Conservation (phyloP, 1,284 basidiomycete genomes). For the Sporisorium sorghi region DNA sequence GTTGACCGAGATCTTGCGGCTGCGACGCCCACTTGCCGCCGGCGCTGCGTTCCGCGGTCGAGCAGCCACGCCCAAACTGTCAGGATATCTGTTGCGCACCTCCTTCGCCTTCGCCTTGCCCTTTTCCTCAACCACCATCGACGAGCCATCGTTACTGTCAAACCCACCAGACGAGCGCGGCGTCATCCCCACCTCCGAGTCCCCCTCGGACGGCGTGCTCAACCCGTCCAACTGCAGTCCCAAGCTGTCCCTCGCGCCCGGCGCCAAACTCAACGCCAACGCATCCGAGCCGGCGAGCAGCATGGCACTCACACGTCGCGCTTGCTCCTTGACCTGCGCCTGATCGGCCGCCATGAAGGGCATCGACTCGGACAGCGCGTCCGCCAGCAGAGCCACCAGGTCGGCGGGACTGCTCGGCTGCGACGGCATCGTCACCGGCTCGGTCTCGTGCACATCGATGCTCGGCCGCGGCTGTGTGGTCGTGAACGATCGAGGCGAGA, state of each 20-base stretch:
- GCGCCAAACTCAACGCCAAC: constrained; percentile 42
- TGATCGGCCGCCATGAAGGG: constrained; percentile 20
- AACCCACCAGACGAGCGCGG: constrained; percentile 16
- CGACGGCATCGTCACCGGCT: not conserved
- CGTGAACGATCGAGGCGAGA: constrained; percentile 26
- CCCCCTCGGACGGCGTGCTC: constrained; percentile 35
- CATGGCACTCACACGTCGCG: constrained; percentile 43
- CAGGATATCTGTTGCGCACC: constrained; percentile 9
- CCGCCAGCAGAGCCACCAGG: constrained; percentile 38
- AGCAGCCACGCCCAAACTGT: constrained; percentile 4
- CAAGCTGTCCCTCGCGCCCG: constrained; percentile 42
- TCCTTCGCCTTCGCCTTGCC: constrained; percentile 10
- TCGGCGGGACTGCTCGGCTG: constrained; percentile 14
- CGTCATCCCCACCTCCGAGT: constrained; percentile 26
- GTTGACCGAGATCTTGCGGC: constrained; percentile 41
- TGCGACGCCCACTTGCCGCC: constrained; percentile 6
- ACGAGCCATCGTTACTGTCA: not conserved
- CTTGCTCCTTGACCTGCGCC: constrained; percentile 32
- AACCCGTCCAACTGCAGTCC: constrained; percentile 38
- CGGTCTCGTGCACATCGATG: constrained; percentile 4
- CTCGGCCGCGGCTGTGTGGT: constrained; percentile 9
- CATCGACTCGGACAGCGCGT: constrained; percentile 43
- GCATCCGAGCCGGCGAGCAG: constrained; percentile 50
- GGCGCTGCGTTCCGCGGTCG: not conserved
- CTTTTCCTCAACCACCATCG: not conserved